These are phyloP conservation scores for Yarrowia bubula DNA, from an alignment of 805 yeast species.

Conservation along the genomic window DNA sequence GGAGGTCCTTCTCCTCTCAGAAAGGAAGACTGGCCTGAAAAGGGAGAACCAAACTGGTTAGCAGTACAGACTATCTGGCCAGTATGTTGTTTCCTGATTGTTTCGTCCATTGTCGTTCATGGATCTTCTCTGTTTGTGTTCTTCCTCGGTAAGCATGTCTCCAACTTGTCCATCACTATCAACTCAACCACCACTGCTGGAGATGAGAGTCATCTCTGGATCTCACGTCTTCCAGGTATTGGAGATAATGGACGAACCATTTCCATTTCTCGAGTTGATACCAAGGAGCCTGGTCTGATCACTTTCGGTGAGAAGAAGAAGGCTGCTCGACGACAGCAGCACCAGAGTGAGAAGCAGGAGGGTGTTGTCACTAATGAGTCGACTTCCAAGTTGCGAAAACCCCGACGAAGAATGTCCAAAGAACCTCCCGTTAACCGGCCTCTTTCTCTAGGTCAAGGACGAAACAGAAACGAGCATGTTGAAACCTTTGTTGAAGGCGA, in stretches of 20 bases:
- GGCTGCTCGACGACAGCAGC: slow-evolving; percentile 12
- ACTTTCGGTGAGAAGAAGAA: slow-evolving; percentile 34
- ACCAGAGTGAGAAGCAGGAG: not conserved
- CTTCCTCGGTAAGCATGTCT: slow-evolving; percentile 78
- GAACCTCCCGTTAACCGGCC: slow-evolving; percentile 27
- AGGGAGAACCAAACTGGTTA: slow-evolving; percentile 53
- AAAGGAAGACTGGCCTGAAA: slow-evolving; percentile 44
- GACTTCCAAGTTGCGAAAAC: not conserved
- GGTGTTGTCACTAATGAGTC: not conserved
- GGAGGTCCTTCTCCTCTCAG: slow-evolving; percentile 55
- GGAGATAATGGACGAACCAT: slow-evolving; percentile 71
- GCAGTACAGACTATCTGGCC: slow-evolving; percentile 76
- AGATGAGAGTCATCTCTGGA: slow-evolving; percentile 69
- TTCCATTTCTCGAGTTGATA: slow-evolving; percentile 80
- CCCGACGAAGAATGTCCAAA: slow-evolving; percentile 23
- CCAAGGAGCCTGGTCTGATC: slow-evolving; percentile 46
- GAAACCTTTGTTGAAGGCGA: slow-evolving; percentile 12
- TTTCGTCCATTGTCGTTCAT: slow-evolving; percentile 81
- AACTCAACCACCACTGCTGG: slow-evolving; percentile 68
- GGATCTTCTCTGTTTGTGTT: slow-evolving; percentile 85
- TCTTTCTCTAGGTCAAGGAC: not conserved
- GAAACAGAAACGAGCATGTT: not conserved
- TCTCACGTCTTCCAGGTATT: slow-evolving; percentile 77
- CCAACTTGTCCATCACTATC: slow-evolving; percentile 90
- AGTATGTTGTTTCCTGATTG: slow-evolving; percentile 70